Base-by-base conservation (phyloP, 495 filamentous ascomycete species). In the Talaromyces ruber region DNA sequence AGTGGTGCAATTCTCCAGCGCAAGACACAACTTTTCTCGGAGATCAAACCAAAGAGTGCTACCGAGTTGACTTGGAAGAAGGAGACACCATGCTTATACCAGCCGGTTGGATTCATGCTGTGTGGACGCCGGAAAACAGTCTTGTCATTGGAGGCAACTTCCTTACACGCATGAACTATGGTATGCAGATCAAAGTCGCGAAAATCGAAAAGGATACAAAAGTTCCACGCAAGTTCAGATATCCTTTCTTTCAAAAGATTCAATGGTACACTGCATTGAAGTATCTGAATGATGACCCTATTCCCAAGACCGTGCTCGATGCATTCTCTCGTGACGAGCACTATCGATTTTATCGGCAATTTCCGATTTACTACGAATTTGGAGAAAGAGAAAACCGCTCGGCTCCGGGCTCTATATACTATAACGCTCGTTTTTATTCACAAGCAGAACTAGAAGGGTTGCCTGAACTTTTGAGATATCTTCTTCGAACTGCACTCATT, bases 61-160 rank as follows among this genome's bases (percentile, higher is more conserved):
- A 86, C 63, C 81, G 88, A 28, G 85, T 91, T 50, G 87, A 89
- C 64, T 82, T 91, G 6, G 81, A 76, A 18, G 85, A 87, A 65
- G 88, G 88, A 9, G 88, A 91, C 67, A 91, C 88, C 4, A 89
- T 91, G 84, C 73, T 91, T 43, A 91, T 91, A 61, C 88, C 88
- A 5, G 88, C 88, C 12, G 88, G 88, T 11, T 91, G 88, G 88
- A 91, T 91, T 59, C 88, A 91, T 67, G 88, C 88, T 14, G 88
- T 91, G 6, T 91, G 89, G 86, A 91, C 88, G 16, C 88, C 88
- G 2, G 81, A 87, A 63, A 85, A 90, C 67, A 90, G 86, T 65
- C 68, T 91, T 52, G 88, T 91, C 18, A 89, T 91, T 61, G 88
- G 88, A 24, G 88, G 88, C 25, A 91, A 91, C 69, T 91, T 90